Conservation (phyloP, 2,329 filamentous ascomycete species). For the Microcera coccophila region DNA sequence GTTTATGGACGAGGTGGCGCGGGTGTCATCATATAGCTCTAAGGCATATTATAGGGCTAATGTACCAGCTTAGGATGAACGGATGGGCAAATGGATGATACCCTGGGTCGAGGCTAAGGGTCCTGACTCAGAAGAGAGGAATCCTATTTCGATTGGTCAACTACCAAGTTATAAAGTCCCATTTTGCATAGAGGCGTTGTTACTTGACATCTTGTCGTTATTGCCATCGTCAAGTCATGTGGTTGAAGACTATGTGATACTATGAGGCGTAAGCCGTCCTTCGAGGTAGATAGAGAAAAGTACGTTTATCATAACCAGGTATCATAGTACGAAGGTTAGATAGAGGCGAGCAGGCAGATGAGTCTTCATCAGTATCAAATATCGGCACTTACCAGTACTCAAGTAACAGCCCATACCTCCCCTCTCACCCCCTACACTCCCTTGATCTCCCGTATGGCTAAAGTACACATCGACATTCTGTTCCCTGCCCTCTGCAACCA, state of each 20-base stretch:
- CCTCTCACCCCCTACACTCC: too few species aligned
- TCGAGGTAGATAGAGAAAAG: too few species aligned
- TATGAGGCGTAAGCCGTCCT: too few species aligned
- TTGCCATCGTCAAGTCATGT: too few species aligned
- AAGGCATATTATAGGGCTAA: neutral
- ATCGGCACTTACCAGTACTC: too few species aligned
- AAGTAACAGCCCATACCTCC: too few species aligned
- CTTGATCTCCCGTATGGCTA: too few species aligned
- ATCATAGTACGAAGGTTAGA: neutral
- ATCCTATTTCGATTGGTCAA: conserved; percentile 18
- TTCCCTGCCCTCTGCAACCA: too few species aligned
- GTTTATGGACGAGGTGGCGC: too few species aligned
- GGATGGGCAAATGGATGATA: conserved; percentile 24
- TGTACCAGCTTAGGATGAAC: conserved; percentile 1
- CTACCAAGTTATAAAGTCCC: conserved; percentile 10
- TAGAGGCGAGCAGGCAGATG: too few species aligned
- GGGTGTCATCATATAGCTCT: neutral
- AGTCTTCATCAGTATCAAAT: neutral
- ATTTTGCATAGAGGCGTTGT: conserved; percentile 2
- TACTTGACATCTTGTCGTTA: neutral
- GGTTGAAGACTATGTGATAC: too few species aligned
- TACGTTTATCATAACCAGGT: neutral
- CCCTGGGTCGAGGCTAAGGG: conserved; percentile 25
- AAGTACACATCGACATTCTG: too few species aligned
- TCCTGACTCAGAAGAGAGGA: conserved; percentile 23